A percentile compares a stretch with the other conserved stretches of the same genome.
These are phyloP conservation scores for Russula brevipes DNA, from an alignment of 768 basidiomycete genomes.

Conservation along the genomic window DNA sequence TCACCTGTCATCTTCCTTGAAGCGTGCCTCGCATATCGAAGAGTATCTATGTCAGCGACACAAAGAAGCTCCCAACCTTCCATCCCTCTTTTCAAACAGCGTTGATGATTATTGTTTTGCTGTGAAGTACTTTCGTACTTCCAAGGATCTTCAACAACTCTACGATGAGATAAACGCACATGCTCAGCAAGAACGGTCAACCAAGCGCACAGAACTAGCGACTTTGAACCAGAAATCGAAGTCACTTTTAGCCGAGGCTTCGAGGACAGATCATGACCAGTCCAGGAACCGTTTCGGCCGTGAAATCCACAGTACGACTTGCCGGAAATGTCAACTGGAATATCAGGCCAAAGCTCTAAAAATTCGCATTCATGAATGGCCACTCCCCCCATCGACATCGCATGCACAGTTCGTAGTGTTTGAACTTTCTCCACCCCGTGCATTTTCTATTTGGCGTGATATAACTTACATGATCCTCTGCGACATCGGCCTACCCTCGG, in stretches of 20 bases:
- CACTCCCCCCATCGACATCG: not conserved
- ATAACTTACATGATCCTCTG: not conserved
- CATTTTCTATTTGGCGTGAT: too few relatives aligned
- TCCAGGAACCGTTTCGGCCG: not conserved
- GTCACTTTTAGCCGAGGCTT: not conserved
- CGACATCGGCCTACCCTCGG: not conserved
- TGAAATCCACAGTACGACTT: not conserved
- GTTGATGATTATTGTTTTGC: not conserved
- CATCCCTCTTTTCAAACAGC: constrained; percentile 11
- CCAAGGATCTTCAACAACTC: not conserved
- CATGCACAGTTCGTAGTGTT: not conserved
- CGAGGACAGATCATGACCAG: not conserved
- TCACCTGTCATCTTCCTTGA: constrained; percentile 24
- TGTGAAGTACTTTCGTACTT: constrained; percentile 4
- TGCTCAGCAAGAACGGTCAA: too few relatives aligned
- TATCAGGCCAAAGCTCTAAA: not conserved
- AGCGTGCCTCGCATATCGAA: not conserved
- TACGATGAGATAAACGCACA: not conserved
- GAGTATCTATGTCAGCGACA: constrained; percentile 4
- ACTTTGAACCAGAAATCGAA: not conserved
- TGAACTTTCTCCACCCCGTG: too few relatives aligned
- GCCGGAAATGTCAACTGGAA: not conserved
- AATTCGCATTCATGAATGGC: constrained; percentile 7
- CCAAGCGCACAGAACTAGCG: not conserved
- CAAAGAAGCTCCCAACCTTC: not conserved